Evolutionary conservation across 805 yeast genomes (phyloP), one percentile per base, ranked within the genome.

Genomic region (Candida wancherniae): DNA sequence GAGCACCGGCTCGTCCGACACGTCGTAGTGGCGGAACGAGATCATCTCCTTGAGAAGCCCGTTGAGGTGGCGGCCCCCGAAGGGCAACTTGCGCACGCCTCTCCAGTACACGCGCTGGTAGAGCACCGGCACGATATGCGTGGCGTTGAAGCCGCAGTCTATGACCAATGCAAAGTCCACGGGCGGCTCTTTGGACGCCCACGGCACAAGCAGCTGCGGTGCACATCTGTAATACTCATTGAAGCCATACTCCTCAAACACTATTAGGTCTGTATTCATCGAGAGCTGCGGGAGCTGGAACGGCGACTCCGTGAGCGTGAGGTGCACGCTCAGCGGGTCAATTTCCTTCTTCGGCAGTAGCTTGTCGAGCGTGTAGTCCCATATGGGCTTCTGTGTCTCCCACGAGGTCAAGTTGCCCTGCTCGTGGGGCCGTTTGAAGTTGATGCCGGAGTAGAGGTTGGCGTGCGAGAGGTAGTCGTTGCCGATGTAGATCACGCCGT

Each of bases 211-310:
- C 0, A 75, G 67, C 2, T 73, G 77, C 0, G 75, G 68, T 0
- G 83, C 74, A 14, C 84, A 73, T 36, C 94, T 67, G 41, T 78
- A 82, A 37, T 84, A 71, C 19, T 76, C 71, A 9, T 68, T 68
- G 49, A 92, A 83, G 3, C 85, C 94, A 50, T 80, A 92, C 50
- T 92, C 97, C 55, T 92, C 99, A 60, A 94, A 90, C 1, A 92
- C 72, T 0, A 92, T 82, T 58, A 87, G 95, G 53, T 92, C 97
- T 10, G 85, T 81, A 54, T 83, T 83, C 44, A 77, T 77, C 21
- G 94, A 83, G 19, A 90, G 66, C 31, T 77, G 80, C 2, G 95
- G 92, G 19, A 90, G 60, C 30, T 86, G 82, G 50, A 81, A 77
- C 15, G 94, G 90, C 4, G 85, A 66, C 48, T 92, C 97, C 2